Conservation (phyloP, 495 filamentous ascomycete genomes). For the Usnea hakonensis region DNA sequence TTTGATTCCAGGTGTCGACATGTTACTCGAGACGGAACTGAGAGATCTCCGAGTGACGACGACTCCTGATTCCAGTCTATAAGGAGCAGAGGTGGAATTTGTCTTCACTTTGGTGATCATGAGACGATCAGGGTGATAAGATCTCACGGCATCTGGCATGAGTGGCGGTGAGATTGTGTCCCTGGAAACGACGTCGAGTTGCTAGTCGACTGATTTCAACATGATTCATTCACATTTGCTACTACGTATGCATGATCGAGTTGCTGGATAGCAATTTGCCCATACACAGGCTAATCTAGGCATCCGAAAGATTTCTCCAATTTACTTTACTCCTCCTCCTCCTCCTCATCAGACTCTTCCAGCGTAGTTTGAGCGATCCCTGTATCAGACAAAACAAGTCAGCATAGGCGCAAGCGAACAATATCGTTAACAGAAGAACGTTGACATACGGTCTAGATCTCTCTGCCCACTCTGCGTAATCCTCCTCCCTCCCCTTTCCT, state of each 20-base stretch:
- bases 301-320: not conserved
- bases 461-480: constrained; percentile 96
- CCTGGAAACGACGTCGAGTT: not conserved
- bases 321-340: constrained; percentile 41
- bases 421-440: not conserved
- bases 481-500: constrained; percentile 93
- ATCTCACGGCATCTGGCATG: not conserved
- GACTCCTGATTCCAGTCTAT: not conserved
- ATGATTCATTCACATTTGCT: not conserved
- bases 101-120: not conserved
- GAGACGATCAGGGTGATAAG: not conserved
- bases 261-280: not conserved
- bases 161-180: not conserved
- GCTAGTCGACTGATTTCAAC: not conserved
- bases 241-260: not conserved
- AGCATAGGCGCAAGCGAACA: not conserved
- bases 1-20: not conserved
- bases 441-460: constrained; percentile 80
- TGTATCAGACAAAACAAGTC: constrained; percentile 12
- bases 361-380: constrained; percentile 67
- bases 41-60: not conserved
- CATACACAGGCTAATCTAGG: not conserved
- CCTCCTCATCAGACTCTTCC: constrained; percentile 62
- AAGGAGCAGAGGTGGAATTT: not conserved
- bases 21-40: not conserved